Evolutionary conservation across 371 early-diverging fungal species (phyloP), one percentile per base, ranked within the genome.

Genomic region (Lichtheimia corymbifera): DNA sequence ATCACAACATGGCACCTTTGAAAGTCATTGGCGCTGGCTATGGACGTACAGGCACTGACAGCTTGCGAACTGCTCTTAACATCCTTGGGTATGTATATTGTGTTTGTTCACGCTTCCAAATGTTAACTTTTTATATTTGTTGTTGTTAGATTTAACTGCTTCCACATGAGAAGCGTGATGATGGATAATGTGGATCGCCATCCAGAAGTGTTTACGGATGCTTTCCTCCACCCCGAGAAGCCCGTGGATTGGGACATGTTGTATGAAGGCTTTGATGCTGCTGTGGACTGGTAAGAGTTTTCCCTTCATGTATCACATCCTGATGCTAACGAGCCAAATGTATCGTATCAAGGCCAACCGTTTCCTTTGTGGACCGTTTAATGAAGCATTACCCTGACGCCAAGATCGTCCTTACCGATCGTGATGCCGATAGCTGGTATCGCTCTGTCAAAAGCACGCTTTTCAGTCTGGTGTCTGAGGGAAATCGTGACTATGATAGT

Each of bases 11-110:
- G 62, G 62, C 62, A 3, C 58, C 58, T 35, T 52, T 70, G 13
- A 43, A 73, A 62, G 53, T 73, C 25, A 73, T 73, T 28, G 73
- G 73, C 1, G 70, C 70, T 20, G 73, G 69, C 3, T 73, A 28
- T 52, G 66, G 70, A 5, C 65, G 73, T 44, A 73, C 70, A 30
- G 73, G 73, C 4, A 73, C 73, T 17, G 63, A 65, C 11, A 67
- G 70, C 43, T 54, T 73, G 52, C 70, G 66, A 28, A 15, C 28
- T 17, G 73, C 73, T 27, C 61, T 73, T 12, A 61, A 64, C 17
- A 64, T 58, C 3, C 51, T 73, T 3, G 73, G 70, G 73, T 72
- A 64, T 52, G 22, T 2, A 22, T 22, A 22, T 22, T 22, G 22
- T 9, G 35, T 11, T 11, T 35, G 35, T 35, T 1, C 9, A 9